Percentiles rank a stretch among this genome's conserved stretches.
phyloP scores from a whole-genome alignment of 2,329 filamentous ascomycete species.

The Pseudogymnoascus sp. region DNA sequence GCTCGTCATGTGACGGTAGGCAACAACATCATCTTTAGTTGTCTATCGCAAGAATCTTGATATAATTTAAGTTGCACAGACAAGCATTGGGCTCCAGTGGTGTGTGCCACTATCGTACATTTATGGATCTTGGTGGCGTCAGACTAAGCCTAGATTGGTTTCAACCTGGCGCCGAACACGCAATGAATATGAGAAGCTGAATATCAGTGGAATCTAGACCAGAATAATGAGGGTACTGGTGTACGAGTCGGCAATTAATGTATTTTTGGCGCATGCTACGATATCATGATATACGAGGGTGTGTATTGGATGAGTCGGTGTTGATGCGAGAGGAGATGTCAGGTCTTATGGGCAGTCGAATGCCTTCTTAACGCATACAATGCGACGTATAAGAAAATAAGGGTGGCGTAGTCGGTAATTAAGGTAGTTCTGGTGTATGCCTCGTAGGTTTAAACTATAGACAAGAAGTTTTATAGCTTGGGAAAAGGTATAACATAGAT shows the following conservation, averaged over 20 bases:
- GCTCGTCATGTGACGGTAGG: neutral
- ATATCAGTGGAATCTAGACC: neutral
- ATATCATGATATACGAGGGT: slow-evolving; percentile 9
- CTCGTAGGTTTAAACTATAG: neutral
- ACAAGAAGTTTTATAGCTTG: neutral
- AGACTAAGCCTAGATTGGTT: neutral
- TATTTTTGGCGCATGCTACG: too few species aligned
- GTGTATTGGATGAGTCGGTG: slow-evolving; percentile 1
- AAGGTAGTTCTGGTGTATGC: neutral
- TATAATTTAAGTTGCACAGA: neutral
- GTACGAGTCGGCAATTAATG: too few species aligned
- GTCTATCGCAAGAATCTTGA: neutral
- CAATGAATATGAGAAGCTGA: neutral
- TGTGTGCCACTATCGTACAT: neutral
- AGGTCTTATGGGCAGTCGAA: slow-evolving; percentile 1
- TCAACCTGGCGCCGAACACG: neutral
- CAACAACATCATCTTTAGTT: neutral
- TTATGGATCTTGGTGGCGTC: neutral
- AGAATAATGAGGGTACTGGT: neutral
- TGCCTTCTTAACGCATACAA: slow-evolving; percentile 7
- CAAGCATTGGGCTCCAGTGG: neutral
- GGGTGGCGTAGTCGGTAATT: neutral
- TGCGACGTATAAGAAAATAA: slow-evolving; percentile 7
- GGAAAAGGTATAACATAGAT: neutral
- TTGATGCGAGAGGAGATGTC: neutral